These are phyloP conservation scores for Oryza meyeriana DNA, from an alignment of 176 grass and related monocot species.

Conservation along the genomic window DNA sequence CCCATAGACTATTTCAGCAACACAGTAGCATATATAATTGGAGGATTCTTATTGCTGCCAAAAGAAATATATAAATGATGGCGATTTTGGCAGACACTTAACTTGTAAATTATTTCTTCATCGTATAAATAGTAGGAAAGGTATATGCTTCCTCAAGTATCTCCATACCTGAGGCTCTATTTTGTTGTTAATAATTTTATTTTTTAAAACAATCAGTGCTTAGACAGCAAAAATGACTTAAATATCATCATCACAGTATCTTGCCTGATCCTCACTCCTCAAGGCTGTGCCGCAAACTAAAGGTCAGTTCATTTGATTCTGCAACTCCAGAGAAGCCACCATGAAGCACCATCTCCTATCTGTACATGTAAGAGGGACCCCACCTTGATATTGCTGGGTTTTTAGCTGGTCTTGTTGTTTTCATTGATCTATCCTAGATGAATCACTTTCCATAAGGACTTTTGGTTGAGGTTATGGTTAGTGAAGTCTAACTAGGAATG, in stretches of 20 bases:
- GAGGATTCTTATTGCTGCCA: too few species aligned
- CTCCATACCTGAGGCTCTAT: too few species aligned
- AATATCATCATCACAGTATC: neutral
- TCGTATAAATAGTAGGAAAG: neutral
- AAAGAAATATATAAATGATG: too few species aligned
- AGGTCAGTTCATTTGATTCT: conserved; percentile 1
- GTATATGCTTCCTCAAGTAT: too few species aligned
- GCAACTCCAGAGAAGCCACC: neutral
- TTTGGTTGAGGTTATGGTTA: neutral
- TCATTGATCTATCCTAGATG: neutral
- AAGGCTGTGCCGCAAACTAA: neutral
- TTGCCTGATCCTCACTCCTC: neutral
- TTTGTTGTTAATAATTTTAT: neutral
- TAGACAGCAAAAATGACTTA: neutral
- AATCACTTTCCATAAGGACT: conserved; percentile 8
- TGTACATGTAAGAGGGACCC: neutral
- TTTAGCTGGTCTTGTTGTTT: neutral
- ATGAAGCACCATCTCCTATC: neutral
- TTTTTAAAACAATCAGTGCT: neutral
- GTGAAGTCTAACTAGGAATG: neutral
- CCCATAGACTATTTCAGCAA: too few species aligned
- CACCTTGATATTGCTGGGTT: neutral
- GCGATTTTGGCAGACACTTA: too few species aligned
- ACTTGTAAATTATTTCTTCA: too few species aligned
- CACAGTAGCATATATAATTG: too few species aligned